Conservation (phyloP, 2,329 filamentous ascomycete genomes). For the Apiospora rasikravindrae region DNA sequence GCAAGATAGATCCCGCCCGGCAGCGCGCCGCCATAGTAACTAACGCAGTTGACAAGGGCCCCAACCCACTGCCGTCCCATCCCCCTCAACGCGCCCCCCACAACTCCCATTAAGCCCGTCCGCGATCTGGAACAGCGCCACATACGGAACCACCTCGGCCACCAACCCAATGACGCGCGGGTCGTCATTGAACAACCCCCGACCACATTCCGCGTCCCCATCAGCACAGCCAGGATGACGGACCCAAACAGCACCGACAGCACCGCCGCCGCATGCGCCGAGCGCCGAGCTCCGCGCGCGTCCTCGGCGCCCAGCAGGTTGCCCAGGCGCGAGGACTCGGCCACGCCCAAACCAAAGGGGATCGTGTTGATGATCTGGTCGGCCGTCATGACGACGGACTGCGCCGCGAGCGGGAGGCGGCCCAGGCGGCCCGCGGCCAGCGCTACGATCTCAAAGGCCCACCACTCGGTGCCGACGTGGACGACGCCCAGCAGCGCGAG, state of each 20-base stretch:
- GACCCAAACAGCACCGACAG: constrained; percentile 73
- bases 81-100: constrained; percentile 78
- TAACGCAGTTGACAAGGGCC: constrained; percentile 79
- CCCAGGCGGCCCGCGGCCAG: constrained; percentile 81
- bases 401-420: constrained; percentile 78
- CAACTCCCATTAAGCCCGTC: constrained; percentile 87
- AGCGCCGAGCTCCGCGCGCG: constrained; percentile 67
- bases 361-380: constrained; percentile 87
- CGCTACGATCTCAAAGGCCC: constrained; percentile 91
- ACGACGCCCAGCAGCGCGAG: constrained; percentile 78
- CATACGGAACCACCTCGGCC: constrained; percentile 79
- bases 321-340: constrained; percentile 77
- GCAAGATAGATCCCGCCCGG: constrained; percentile 22
- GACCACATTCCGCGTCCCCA: constrained; percentile 74
- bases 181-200: constrained; percentile 85
- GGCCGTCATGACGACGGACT: constrained; percentile 88
- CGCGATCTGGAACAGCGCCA: constrained; percentile 88
- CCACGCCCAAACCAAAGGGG: constrained; percentile 85
- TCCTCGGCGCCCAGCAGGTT: constrained; percentile 77
- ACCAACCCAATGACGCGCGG: constrained; percentile 73
- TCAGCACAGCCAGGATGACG: constrained; percentile 69
- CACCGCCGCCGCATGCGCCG: constrained; percentile 77
- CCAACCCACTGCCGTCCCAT: constrained; percentile 90
- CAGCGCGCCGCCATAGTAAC: constrained; percentile 82
- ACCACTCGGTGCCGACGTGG: constrained; percentile 91